phyloP scores from a whole-genome alignment of 495 filamentous ascomycete genomes.

The Umbilicaria muhlenbergii region DNA sequence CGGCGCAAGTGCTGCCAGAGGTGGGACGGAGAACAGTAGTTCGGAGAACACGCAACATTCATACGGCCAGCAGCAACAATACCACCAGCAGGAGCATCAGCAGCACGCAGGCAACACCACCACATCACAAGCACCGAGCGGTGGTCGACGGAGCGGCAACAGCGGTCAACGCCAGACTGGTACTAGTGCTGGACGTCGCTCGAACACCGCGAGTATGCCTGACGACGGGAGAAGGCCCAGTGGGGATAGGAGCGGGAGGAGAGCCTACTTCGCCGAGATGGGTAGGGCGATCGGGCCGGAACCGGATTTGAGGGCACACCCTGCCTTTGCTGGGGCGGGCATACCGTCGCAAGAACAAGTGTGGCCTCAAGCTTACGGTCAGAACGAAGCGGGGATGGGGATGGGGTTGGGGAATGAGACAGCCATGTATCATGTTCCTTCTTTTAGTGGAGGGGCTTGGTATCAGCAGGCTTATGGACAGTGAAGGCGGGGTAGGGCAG shows the following conservation, averaged over 20 bases:
- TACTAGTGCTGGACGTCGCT: slow-evolving; percentile 6
- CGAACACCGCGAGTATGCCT: slow-evolving; percentile 4
- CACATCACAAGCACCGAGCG: no score
- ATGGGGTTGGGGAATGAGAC: no score
- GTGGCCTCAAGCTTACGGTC: background rate
- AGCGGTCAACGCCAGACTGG: background rate
- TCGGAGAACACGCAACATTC: slow-evolving; percentile 4
- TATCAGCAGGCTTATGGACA: slow-evolving; percentile 15
- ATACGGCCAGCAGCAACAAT: slow-evolving; percentile 2
- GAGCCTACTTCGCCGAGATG: slow-evolving; percentile 3
- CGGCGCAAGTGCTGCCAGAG: background rate
- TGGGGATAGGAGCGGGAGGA: slow-evolving; percentile 2
- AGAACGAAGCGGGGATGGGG: background rate
- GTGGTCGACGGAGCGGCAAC: no score
- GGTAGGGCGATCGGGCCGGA: slow-evolving; percentile 4
- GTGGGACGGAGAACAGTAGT: no score
- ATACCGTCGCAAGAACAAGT: no score
- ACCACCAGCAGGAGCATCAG: slow-evolving; percentile 3
- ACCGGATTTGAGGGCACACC: slow-evolving; percentile 13
- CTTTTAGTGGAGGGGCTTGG: slow-evolving; percentile 7
- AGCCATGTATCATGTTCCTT: background rate
- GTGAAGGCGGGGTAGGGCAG: background rate
- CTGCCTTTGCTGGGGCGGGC: slow-evolving; percentile 6
- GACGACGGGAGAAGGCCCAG: background rate
- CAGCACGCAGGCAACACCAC: slow-evolving; percentile 1